Evolutionary conservation across 2,329 filamentous ascomycete species (phyloP).

Genomic region (Onygenales sp.): DNA sequence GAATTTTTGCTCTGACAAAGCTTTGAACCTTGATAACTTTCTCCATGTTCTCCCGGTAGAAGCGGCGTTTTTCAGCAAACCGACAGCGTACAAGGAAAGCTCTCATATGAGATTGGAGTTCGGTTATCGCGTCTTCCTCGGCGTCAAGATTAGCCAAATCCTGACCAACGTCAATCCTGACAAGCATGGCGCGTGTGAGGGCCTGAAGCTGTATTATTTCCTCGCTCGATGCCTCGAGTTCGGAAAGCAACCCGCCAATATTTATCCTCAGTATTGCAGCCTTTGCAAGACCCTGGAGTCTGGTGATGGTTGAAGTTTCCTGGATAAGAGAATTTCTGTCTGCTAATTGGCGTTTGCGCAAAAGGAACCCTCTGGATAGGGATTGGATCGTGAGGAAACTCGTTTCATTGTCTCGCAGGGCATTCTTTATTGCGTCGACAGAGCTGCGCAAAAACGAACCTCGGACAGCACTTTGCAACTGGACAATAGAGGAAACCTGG

Average conservation of each 20-base stretch:
- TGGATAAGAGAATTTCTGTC: slow-evolving; percentile 23
- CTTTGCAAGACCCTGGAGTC: slow-evolving; percentile 31
- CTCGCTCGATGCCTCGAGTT: slow-evolving; percentile 59
- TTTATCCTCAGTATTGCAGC: slow-evolving; percentile 32
- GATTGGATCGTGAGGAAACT: slow-evolving; percentile 44
- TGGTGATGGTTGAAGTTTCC: slow-evolving; percentile 21
- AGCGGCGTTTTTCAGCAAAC: slow-evolving; percentile 77
- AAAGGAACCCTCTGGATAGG: slow-evolving; percentile 34
- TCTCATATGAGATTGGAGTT: slow-evolving; percentile 64
- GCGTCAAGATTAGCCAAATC: slow-evolving; percentile 69
- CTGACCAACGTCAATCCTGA: slow-evolving; percentile 63
- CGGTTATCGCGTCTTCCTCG: slow-evolving; percentile 66
- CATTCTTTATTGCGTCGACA: slow-evolving; percentile 22
- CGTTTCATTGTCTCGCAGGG: slow-evolving; percentile 36
- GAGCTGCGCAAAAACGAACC: slow-evolving; percentile 22
- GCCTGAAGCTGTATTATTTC: slow-evolving; percentile 65
- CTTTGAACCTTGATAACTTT: slow-evolving; percentile 99
- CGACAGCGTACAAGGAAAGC: slow-evolving; percentile 63
- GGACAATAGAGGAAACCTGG: slow-evolving; percentile 19
- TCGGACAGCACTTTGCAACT: slow-evolving; percentile 25
- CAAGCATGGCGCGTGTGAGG: slow-evolving; percentile 66
- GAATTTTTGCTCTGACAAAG: slow-evolving; percentile 86
- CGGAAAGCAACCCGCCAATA: slow-evolving; percentile 49
- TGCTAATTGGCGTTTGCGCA: slow-evolving; percentile 22
- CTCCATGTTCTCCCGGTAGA: slow-evolving; percentile 94